Base-by-base conservation (phyloP, 495 filamentous ascomycete species). In the Penicillium lividum region DNA sequence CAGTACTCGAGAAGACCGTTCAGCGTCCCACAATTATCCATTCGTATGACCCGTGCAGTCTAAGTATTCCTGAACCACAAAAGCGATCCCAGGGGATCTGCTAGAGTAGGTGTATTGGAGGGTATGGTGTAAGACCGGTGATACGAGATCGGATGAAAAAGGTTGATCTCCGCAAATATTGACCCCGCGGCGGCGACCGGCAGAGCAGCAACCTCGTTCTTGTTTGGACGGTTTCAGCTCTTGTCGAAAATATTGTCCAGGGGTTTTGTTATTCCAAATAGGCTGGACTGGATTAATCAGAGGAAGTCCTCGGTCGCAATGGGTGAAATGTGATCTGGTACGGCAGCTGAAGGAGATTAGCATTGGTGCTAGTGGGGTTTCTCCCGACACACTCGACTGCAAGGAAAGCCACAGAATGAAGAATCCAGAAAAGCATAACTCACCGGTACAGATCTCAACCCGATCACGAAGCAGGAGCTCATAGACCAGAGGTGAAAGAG, bases 1-100 rank as follows among this genome's bases (percentile, higher is more conserved):
- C 77, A 78, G 55, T 60, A 56, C 68, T 63, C 53, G 76, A 80
- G 77, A 62, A 76, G 75, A 78, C 76, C 75, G 73, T 79, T 76
- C 63, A 54, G 77, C 76, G 76, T 78, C 76, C 77, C 77, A 78
- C 76, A 78, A 73, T 72, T 73, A 59, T 72, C 70, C 76, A 75
- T 79, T 57, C 67, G 70, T 64, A 47, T 31, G 46, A 59, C 57
- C 59, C 53, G 40, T 29, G 56, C 62, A 68, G 57, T 56, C 61
- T 52, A 16, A 36, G 42, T 42, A 2, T 52, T 25, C 50, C 28
- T 38, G 10, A 29, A n/a, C 34, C 22, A 46, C 44, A 46, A 44
- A 25, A 29, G 51, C 43, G 22, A 51, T 42, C 45, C 13, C 16
- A 43, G 27, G 5, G 47, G 47, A 16, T 18, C n/a, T 31, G n/a